Evolutionary conservation across 805 yeast species (phyloP).

Genomic region (Sungouiella thailandica): DNA sequence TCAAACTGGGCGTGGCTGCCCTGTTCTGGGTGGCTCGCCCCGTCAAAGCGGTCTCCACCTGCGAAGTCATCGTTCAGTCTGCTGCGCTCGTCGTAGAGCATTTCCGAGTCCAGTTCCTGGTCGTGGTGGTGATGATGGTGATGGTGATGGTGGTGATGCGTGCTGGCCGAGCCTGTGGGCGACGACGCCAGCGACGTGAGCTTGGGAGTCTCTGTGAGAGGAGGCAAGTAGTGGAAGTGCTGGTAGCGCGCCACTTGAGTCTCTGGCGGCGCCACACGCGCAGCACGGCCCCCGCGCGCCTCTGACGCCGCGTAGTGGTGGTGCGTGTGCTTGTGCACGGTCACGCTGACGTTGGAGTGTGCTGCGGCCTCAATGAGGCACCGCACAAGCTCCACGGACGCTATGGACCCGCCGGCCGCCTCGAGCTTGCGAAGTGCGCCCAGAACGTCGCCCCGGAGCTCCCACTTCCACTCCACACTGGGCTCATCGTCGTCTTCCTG

Average conservation of each 20-base stretch:
- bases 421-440: constrained; percentile 15
- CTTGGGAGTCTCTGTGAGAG: constrained; percentile 66
- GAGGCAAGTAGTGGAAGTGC: constrained; percentile 73
- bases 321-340: constrained; percentile 83
- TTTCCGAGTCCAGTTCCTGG: constrained; percentile 7
- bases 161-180: constrained; percentile 20
- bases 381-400: constrained; percentile 50
- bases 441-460: constrained; percentile 41
- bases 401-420: constrained; percentile 44
- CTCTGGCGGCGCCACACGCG: constrained; percentile 11
- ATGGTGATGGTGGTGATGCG: constrained; percentile 14
- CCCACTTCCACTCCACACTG: constrained; percentile 58
- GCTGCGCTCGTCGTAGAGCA: neutral
- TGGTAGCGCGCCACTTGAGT: constrained; percentile 27
- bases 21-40: neutral
- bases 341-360: constrained; percentile 50
- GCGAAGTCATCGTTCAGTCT: too few relatives aligned
- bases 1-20: too few relatives aligned
- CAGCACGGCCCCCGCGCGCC: too few relatives aligned
- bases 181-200: constrained; percentile 54
- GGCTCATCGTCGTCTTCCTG: neutral
- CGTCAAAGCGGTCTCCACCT: too few relatives aligned
- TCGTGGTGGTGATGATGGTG: constrained; percentile 30
- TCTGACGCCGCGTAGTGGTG: constrained; percentile 48
- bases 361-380: constrained; percentile 58